Percentiles rank a stretch among this genome's conserved stretches.
These are phyloP conservation scores for Grigorovia humatica DNA, from an alignment of 805 yeast species.

Conservation along the genomic window DNA sequence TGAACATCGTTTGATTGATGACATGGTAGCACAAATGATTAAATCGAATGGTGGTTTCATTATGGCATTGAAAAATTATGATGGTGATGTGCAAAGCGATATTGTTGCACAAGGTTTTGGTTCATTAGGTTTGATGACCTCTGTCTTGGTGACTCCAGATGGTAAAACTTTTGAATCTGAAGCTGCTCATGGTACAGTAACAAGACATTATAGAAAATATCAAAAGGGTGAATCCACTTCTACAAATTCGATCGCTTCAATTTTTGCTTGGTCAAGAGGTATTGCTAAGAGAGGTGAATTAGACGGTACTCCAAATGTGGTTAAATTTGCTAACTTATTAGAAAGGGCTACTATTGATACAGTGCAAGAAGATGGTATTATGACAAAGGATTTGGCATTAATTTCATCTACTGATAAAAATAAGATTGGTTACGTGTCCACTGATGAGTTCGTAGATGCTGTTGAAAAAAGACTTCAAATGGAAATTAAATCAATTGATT, in stretches of 20 bases:
- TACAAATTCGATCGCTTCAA: conserved; percentile 77
- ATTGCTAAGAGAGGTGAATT: conserved; percentile 70
- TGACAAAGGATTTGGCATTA: conserved; percentile 77
- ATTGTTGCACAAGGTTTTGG: conserved; percentile 85
- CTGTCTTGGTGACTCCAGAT: conserved; percentile 73
- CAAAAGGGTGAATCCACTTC: conserved; percentile 78
- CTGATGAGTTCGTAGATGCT: conserved; percentile 68
- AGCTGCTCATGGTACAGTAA: conserved; percentile 84
- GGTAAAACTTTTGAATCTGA: conserved; percentile 80
- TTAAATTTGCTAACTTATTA: conserved; percentile 51
- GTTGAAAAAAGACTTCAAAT: conserved; percentile 49
- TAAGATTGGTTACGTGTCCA: conserved; percentile 42
- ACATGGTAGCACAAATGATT: conserved; percentile 84
- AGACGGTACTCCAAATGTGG: conserved; percentile 62
- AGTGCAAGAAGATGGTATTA: conserved; percentile 61
- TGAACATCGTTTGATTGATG: conserved; percentile 76
- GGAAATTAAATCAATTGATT: conserved; percentile 22
- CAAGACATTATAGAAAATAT: conserved; percentile 75
- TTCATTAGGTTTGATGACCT: conserved; percentile 75
- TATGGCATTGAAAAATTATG: conserved; percentile 74
- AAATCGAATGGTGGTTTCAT: conserved; percentile 77
- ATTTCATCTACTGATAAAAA: conserved; percentile 32
- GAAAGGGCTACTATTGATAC: conserved; percentile 64
- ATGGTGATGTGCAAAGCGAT: conserved; percentile 80
- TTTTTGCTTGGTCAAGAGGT: conserved; percentile 84